Percentiles rank a stretch among this genome's conserved stretches.
Evolutionary conservation across 2,329 filamentous ascomycete genomes (phyloP).

Genomic region (Cladosporium velox): DNA sequence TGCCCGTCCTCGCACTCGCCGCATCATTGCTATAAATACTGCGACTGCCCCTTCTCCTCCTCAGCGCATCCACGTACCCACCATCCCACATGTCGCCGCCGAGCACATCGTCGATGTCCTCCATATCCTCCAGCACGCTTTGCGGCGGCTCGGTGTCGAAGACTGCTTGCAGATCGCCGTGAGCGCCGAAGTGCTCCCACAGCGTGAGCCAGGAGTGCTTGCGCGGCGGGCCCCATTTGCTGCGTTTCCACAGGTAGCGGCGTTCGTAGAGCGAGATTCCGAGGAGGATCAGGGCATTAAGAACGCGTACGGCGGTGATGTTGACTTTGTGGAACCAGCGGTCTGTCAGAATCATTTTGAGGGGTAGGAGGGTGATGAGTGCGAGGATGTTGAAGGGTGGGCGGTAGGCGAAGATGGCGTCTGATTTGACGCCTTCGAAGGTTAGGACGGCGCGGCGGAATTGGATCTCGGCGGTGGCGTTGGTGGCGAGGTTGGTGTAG

Average conservation of each 20-base stretch:
- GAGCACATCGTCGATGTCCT: slow-evolving; percentile 51
- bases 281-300: slow-evolving; percentile 75
- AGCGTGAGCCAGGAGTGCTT: slow-evolving; percentile 52
- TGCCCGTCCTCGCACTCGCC: not conserved
- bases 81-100: slow-evolving; percentile 44
- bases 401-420: slow-evolving; percentile 79
- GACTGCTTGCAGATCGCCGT: slow-evolving; percentile 71
- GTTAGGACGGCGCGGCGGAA: slow-evolving; percentile 79
- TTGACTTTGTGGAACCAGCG: slow-evolving; percentile 92
- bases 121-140: slow-evolving; percentile 48
- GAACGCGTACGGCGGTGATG: slow-evolving; percentile 69
- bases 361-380: slow-evolving; percentile 69
- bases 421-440: slow-evolving; percentile 81
- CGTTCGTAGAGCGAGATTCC: slow-evolving; percentile 72
- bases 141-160: slow-evolving; percentile 72
- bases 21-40: slow-evolving; percentile 23
- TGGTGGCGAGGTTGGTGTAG: slow-evolving; percentile 74
- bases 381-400: slow-evolving; percentile 84
- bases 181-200: slow-evolving; percentile 69
- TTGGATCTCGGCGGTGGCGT: slow-evolving; percentile 80
- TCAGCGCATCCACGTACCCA: slow-evolving; percentile 30
- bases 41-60: slow-evolving; percentile 33
- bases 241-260: slow-evolving; percentile 62
- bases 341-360: slow-evolving; percentile 75
- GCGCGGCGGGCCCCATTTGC: slow-evolving; percentile 39